Conservation (phyloP, 2,329 filamentous ascomycete genomes). For the Camptophora hylomeconis region DNA sequence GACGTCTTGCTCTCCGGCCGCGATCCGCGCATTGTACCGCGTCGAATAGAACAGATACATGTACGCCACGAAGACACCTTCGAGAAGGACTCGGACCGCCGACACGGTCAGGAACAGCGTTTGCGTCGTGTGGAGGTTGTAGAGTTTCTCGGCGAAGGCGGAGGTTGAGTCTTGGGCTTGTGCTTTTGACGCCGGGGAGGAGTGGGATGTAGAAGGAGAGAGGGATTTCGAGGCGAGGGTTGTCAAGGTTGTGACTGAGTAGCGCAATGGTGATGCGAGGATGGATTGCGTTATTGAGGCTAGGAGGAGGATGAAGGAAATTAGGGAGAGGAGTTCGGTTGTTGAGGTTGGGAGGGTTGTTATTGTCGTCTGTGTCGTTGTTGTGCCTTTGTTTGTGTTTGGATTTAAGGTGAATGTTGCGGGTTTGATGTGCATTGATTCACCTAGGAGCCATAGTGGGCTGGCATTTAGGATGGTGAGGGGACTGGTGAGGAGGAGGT, state of each 20-base stretch:
- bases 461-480: conserved; percentile 10
- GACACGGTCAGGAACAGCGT: conserved; percentile 12
- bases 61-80: conserved; percentile 10
- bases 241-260: conserved; percentile 7
- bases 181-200: conserved; percentile 2
- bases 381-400: conserved; percentile 2
- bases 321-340: conserved; percentile 11
- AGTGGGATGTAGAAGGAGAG: neutral
- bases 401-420: conserved; percentile 10
- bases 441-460: conserved; percentile 15
- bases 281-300: conserved; percentile 10
- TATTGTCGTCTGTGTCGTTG: conserved; percentile 1
- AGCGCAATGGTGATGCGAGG: conserved; percentile 9
- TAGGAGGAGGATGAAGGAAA: conserved; percentile 10
- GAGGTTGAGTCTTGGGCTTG: conserved; percentile 1
- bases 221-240: neutral
- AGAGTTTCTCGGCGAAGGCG: conserved; percentile 11
- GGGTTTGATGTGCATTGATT: conserved; percentile 13
- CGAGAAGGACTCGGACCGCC: conserved; percentile 10
- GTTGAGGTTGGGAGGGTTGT: conserved; percentile 2
- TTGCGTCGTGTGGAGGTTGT: conserved; percentile 12
- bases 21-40: neutral
- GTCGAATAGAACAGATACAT: conserved; percentile 14
- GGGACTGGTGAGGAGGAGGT: conserved; percentile 13
- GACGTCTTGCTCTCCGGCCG: neutral